Base-by-base conservation (phyloP, 2,329 filamentous ascomycete genomes). In the Arthrobotrys sinensis region DNA sequence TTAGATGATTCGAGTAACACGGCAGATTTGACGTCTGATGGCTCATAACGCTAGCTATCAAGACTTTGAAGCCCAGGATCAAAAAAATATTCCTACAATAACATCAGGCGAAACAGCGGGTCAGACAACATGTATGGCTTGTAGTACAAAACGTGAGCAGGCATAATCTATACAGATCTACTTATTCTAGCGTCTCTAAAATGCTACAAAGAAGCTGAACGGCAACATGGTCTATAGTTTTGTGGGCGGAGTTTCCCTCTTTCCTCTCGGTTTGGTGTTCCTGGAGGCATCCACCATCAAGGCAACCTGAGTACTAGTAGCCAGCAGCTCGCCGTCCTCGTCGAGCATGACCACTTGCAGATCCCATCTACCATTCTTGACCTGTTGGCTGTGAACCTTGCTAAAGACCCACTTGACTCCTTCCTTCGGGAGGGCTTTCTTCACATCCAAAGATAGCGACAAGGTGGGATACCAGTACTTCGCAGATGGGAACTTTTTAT, bases 401-500 rank as follows among this genome's bases (percentile, higher is more conserved):
- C 90, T 86, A 81, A 91, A 91, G 66, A 96, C 82, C 90, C 91
- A 96, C 83, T 93, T 90, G 0, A 89, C 89, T 0, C 93, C 92
- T 48, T 89, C 88, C 3, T 85, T 84, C 0, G 92, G 92, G 52
- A 96, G 83, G 5, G 87, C 83, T 83, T 91, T 92, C 86, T 95
- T 96, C 45, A 94, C 86, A 79, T 96, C 93, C 21, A 96, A 82
- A 82, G 92, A 93, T 82, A 96, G 84, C 16, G 90, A 85, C 0
- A 96, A 84, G 0, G 93, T 96, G 0, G 92, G 92, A 83, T 93
- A 93, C 92, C 92, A 94, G 81, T 89, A 90, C 83, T 66, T 85
- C 82, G 80, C 79, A 80, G 36, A 84, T 43, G 82, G 82, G 48
- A 81, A 62, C 45, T 83, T 81, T 63, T 83, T 71, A 52, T 82